These are phyloP conservation scores for Hypoxylon rubiginosum DNA, from an alignment of 2,329 filamentous ascomycete genomes.

Conservation along the genomic window DNA sequence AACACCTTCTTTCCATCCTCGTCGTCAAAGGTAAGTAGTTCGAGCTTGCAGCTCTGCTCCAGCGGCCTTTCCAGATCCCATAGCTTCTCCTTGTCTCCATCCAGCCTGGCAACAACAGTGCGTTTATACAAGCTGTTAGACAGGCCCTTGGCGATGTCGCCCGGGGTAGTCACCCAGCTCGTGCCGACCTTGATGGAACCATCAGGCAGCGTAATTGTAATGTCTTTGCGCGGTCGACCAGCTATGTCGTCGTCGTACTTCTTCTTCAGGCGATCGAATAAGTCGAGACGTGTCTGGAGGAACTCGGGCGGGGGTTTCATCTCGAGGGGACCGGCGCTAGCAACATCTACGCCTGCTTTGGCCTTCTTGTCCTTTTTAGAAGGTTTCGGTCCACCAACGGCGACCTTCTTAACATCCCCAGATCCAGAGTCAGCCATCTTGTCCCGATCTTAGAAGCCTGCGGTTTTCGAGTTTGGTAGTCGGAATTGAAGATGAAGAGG, in stretches of 20 bases:
- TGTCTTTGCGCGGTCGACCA: slow-evolving; percentile 78
- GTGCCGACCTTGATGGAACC: slow-evolving; percentile 80
- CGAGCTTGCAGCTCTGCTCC: slow-evolving; percentile 87
- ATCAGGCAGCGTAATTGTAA: slow-evolving; percentile 80
- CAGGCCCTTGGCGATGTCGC: slow-evolving; percentile 80
- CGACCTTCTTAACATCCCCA: slow-evolving; percentile 69
- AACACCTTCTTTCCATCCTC: slow-evolving; percentile 90
- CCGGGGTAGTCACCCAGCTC: slow-evolving; percentile 92
- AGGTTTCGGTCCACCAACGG: slow-evolving; percentile 58
- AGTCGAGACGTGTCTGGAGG: slow-evolving; percentile 83
- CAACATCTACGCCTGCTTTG: slow-evolving; percentile 50
- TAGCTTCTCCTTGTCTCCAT: slow-evolving; percentile 77
- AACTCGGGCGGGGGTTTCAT: slow-evolving; percentile 75
- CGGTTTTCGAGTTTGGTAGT: background rate
- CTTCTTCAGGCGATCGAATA: slow-evolving; percentile 92
- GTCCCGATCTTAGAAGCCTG: background rate
- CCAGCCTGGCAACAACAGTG: slow-evolving; percentile 87
- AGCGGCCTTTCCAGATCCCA: slow-evolving; percentile 95
- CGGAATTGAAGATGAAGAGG: slow-evolving; percentile 4
- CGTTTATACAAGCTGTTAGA: slow-evolving; percentile 88
- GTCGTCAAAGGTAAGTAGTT: slow-evolving; percentile 83
- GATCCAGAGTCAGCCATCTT: slow-evolving; percentile 31
- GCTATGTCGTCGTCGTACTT: slow-evolving; percentile 77
- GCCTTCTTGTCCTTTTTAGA: slow-evolving; percentile 62
- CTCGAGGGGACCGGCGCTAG: slow-evolving; percentile 61